Percentiles rank a stretch among this genome's conserved stretches.
phyloP scores from a whole-genome alignment of 73 alveolate species.

The Uronychia setigera region DNA sequence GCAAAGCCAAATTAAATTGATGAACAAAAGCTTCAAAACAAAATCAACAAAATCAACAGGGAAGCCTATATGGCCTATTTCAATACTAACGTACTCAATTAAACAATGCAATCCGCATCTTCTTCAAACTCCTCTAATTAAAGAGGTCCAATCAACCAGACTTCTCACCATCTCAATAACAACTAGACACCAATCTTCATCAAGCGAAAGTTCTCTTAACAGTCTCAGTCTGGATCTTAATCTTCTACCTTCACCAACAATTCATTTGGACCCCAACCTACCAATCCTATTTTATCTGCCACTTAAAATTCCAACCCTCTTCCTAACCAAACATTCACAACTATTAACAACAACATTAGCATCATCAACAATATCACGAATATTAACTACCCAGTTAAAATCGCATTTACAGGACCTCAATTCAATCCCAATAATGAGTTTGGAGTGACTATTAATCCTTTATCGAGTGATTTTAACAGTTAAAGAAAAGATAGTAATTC shows the following conservation, averaged over 20 bases:
- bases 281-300: too few relatives aligned
- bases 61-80: background rate
- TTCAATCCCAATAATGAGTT: background rate
- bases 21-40: background rate
- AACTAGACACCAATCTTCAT: background rate
- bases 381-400: background rate
- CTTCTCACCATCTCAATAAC: background rate
- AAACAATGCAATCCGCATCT: too few relatives aligned
- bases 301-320: background rate
- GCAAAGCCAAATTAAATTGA: background rate
- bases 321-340: too few relatives aligned
- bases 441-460: too few relatives aligned
- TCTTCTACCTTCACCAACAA: too few relatives aligned
- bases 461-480: too few relatives aligned
- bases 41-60: background rate
- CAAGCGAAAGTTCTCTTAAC: background rate
- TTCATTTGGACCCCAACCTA: too few relatives aligned
- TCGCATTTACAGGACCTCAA: background rate
- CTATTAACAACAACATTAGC: background rate
- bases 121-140: background rate
- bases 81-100: background rate
- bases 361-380: background rate
- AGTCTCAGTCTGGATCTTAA: too few relatives aligned
- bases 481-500: background rate
- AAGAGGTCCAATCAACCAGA: background rate